phyloP scores from a whole-genome alignment of 2,329 filamentous ascomycete genomes.

The Penicillium corylophilum region DNA sequence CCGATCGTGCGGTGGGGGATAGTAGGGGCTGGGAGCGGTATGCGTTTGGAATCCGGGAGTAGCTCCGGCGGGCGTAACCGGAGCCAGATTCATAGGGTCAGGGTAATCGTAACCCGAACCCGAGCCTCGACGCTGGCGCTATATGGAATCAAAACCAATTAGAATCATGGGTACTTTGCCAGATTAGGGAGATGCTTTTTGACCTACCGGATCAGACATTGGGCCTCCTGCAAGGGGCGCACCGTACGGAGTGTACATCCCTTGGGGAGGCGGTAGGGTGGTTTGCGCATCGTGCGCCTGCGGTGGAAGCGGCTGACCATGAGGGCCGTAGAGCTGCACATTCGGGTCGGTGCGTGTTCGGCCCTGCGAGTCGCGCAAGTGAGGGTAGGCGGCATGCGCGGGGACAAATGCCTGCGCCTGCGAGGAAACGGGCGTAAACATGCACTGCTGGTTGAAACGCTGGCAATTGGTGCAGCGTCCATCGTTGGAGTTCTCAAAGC shows the following conservation, averaged over 20 bases:
- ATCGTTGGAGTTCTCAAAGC: conserved; percentile 69
- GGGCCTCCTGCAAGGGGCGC: conserved; percentile 37
- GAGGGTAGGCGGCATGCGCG: conserved; percentile 65
- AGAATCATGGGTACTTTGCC: background rate
- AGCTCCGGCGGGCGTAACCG: conserved; percentile 47
- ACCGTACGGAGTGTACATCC: conserved; percentile 43
- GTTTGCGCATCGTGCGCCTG: conserved; percentile 39
- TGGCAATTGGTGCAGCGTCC: conserved; percentile 72
- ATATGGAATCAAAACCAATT: conserved; percentile 10
- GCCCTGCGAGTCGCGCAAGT: conserved; percentile 46
- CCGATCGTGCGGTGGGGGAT: conserved; percentile 41
- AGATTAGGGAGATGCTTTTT: conserved; percentile 22
- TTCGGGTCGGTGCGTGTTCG: conserved; percentile 36
- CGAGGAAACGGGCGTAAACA: conserved; percentile 73
- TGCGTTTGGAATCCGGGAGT: conserved; percentile 45
- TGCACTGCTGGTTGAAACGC: conserved; percentile 72
- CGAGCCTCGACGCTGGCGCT: conserved; percentile 43
- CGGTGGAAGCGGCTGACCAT: conserved; percentile 50
- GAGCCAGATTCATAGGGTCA: conserved; percentile 48
- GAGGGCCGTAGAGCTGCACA: conserved; percentile 49
- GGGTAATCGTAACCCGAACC: conserved; percentile 47
- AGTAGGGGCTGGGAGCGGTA: conserved; percentile 39
- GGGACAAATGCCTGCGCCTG: conserved; percentile 74
- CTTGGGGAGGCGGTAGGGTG: conserved; percentile 41
- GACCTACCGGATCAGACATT: conserved; percentile 49